Evolutionary conservation across 2,329 filamentous ascomycete genomes (phyloP).

Genomic region (Colletotrichum sp.): DNA sequence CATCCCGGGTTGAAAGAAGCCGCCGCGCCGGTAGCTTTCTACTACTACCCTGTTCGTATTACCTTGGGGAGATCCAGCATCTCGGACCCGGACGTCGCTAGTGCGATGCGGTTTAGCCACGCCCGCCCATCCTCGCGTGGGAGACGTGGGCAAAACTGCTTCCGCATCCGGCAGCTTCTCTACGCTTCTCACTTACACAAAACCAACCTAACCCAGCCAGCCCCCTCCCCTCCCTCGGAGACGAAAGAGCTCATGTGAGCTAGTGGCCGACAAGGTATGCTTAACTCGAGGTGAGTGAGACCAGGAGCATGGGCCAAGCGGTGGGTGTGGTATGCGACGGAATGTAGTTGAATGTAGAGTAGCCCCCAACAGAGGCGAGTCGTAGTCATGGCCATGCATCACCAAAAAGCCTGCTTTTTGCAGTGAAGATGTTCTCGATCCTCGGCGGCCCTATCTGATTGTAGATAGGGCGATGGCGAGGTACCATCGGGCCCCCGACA

Average conservation of each 20-base stretch:
- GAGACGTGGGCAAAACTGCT: background rate
- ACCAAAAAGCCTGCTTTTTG: background rate
- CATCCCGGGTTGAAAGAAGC: background rate
- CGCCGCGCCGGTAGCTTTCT: background rate
- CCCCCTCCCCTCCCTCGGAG: background rate
- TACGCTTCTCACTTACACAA: background rate
- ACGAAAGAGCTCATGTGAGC: background rate
- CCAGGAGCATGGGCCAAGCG: background rate
- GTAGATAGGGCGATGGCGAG: background rate
- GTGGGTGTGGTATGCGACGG: background rate
- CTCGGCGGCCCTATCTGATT: background rate
- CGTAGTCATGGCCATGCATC: constrained; percentile 1
- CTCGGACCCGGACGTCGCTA: background rate
- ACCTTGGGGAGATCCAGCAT: background rate
- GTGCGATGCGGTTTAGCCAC: background rate
- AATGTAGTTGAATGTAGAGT: background rate
- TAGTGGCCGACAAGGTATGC: background rate
- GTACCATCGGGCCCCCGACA: background rate
- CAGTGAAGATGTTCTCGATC: background rate
- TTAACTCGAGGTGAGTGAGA: background rate
- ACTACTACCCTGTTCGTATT: background rate
- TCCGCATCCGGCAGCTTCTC: background rate
- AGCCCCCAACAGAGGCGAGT: background rate
- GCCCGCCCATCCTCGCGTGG: background rate
- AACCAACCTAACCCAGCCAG: background rate